phyloP scores from a whole-genome alignment of 805 yeast genomes.

The Starmerella sirachaensis region DNA sequence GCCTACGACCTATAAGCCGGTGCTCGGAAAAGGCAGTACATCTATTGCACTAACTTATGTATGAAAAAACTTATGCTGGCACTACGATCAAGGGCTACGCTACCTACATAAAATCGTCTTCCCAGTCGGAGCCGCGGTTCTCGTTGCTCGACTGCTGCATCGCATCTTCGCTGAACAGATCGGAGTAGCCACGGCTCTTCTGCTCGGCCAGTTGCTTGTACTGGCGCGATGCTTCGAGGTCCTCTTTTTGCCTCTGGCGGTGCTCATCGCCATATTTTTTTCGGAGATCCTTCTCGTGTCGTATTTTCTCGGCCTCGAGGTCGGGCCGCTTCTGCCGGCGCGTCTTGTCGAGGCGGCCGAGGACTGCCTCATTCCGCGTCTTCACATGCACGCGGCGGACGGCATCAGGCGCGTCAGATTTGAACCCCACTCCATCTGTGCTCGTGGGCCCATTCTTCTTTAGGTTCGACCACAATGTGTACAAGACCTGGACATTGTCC shows the following conservation, averaged over 20 bases:
- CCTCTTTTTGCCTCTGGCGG: constrained; percentile 32
- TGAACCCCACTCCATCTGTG: constrained; percentile 2
- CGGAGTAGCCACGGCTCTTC: constrained; percentile 37
- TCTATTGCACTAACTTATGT: not conserved
- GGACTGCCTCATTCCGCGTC: constrained; percentile 42
- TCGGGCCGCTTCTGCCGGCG: constrained; percentile 2
- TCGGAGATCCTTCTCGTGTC: constrained; percentile 32
- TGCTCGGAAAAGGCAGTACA: not conserved
- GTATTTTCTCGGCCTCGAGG: constrained; percentile 18
- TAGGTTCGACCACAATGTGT: constrained; percentile 28
- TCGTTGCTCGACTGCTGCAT: constrained; percentile 37
- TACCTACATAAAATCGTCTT: constrained; percentile 43
- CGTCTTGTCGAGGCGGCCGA: constrained; percentile 31
- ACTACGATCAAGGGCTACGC: not conserved
- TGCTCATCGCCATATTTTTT: constrained; percentile 26
- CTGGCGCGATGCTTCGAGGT: constrained; percentile 28
- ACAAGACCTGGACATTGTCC: constrained; percentile 3
- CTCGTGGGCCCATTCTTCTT: constrained; percentile 6
- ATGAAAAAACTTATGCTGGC: not conserved
- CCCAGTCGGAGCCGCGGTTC: constrained; percentile 41
- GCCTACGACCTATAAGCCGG: constrained; percentile 25
- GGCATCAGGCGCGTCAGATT: constrained; percentile 15
- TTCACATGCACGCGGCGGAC: constrained; percentile 44
- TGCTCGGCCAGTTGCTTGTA: constrained; percentile 26
- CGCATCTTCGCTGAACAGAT: constrained; percentile 38